phyloP scores from a whole-genome alignment of 2,329 filamentous ascomycete genomes.

The Fusarium tjaetaba region DNA sequence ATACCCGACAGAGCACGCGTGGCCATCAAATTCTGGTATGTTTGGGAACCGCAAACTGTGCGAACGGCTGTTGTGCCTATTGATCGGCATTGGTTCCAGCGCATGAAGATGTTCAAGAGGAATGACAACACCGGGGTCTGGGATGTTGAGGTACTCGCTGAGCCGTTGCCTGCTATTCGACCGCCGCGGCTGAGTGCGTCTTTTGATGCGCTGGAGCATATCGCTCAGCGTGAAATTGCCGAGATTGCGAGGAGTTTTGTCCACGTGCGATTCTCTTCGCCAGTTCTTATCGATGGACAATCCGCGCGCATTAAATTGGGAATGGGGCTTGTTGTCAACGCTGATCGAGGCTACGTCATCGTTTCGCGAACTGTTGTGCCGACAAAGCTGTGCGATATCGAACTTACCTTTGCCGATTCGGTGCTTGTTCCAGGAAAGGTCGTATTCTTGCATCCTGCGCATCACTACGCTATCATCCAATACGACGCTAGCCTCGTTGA shows the following conservation, averaged over 20 bases:
- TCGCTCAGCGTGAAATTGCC: conserved; percentile 85
- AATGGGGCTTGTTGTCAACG: conserved; percentile 94
- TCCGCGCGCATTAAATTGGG: conserved; percentile 78
- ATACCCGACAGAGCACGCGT: conserved; percentile 22
- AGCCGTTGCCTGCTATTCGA: conserved; percentile 77
- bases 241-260: conserved; percentile 95
- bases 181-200: conserved; percentile 81
- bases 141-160: conserved; percentile 89
- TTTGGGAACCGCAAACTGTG: conserved; percentile 71
- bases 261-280: conserved; percentile 89
- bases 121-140: conserved; percentile 91
- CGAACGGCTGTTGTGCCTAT: conserved; percentile 92
- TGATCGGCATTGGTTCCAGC: conserved; percentile 93
- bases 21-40: conserved; percentile 15
- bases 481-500: conserved; percentile 93
- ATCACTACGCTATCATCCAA: conserved; percentile 95
- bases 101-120: conserved; percentile 90
- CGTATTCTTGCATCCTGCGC: conserved; percentile 92
- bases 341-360: conserved; percentile 91
- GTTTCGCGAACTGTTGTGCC: conserved; percentile 94
- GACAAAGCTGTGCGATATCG: conserved; percentile 96
- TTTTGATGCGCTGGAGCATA: conserved; percentile 90
- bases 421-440: conserved; percentile 94
- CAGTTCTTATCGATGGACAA: conserved; percentile 86
- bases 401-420: conserved; percentile 95